Percentiles rank a stretch among this genome's conserved stretches.
Conservation (phyloP, 1,284 basidiomycete genomes). For the Testicularia cyperi region DNA sequence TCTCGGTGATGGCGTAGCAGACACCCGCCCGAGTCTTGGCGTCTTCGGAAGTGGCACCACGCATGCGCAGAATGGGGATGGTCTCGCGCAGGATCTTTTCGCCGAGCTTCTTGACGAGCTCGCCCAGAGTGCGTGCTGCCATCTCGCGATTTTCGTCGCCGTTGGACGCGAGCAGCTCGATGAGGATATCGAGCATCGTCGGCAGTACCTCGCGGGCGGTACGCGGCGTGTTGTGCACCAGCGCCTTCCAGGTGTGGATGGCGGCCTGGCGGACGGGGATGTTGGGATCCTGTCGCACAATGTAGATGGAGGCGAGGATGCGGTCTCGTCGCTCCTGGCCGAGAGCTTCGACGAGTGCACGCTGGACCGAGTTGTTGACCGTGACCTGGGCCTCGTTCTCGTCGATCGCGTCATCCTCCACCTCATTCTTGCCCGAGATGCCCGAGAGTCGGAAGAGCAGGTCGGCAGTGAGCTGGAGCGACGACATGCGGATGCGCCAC, state of each 20-base stretch:
- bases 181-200: slow-evolving; percentile 67
- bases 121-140: slow-evolving; percentile 62
- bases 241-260: slow-evolving; percentile 95
- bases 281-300: slow-evolving; percentile 91
- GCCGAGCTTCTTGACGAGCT: slow-evolving; percentile 93
- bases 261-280: slow-evolving; percentile 86
- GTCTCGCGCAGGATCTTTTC: slow-evolving; percentile 87
- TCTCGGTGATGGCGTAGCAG: slow-evolving; percentile 81
- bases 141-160: slow-evolving; percentile 90
- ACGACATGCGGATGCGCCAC: slow-evolving; percentile 89
- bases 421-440: slow-evolving; percentile 84
- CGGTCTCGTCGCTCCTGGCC: slow-evolving; percentile 86
- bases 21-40: slow-evolving; percentile 80
- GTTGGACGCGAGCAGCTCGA: slow-evolving; percentile 74
- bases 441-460: slow-evolving; percentile 97
- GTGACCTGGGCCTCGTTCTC: slow-evolving; percentile 67
- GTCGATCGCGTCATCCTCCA: slow-evolving; percentile 63
- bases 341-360: slow-evolving; percentile 81
- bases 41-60: slow-evolving; percentile 68
- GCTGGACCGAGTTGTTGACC: slow-evolving; percentile 66
- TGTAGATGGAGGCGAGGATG: slow-evolving; percentile 85
- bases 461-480: slow-evolving; percentile 92
- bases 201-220: slow-evolving; percentile 90
- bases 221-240: slow-evolving; percentile 73
- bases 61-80: slow-evolving; percentile 73